Evolutionary conservation across 2,329 filamentous ascomycete species (phyloP), one percentile per base, ranked within the genome.

Genomic region (Cladosporium sp.): DNA sequence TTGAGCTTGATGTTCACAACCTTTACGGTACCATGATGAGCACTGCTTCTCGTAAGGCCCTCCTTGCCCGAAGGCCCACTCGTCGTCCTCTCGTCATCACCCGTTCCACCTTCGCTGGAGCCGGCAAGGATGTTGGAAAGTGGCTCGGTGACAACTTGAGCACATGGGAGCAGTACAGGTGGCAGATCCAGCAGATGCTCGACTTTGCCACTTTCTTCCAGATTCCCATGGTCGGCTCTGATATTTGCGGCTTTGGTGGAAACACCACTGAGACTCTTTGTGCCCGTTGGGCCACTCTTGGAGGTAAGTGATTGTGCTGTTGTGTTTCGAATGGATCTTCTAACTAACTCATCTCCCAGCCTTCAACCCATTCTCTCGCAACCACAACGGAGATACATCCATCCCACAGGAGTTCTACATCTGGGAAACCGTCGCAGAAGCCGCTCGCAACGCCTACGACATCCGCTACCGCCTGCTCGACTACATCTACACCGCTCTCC

Each of bases 1-100:
- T 82, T 26, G 86, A 90, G 77, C 91, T 90, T 72, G 90, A 92
- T 71, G 90, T 87, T 0, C 90, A 92, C 74, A 92, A 92, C 70
- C 76, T 92, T 1, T 65, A 65, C 55, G 64, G 64, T 12, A 85
- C 85, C 73, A 82, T 91, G 87, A 92, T 92, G 90, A 88, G 87
- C 1, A 77, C 81, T n/a, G 80, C 85, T 4, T 90, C 88, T 0
- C 84, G 86, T 64, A 76, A 83, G 12, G 87, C 90, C 1, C 90
- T 92, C 88, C 76, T 86, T 7, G 77, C 80, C 18, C 85, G 90
- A 8, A 85, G 89, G 0, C 89, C 90, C 0, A 75, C 76, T 1
- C 78, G 86, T 8, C 85, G 90, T 0, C 89, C 90, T 2, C 75
- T 92, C 61, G 81, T 92, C 41, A 89, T 93, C 67, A 91, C 90